Conservation (phyloP, 305 asterid species). For the Solanum hybrid region DNA sequence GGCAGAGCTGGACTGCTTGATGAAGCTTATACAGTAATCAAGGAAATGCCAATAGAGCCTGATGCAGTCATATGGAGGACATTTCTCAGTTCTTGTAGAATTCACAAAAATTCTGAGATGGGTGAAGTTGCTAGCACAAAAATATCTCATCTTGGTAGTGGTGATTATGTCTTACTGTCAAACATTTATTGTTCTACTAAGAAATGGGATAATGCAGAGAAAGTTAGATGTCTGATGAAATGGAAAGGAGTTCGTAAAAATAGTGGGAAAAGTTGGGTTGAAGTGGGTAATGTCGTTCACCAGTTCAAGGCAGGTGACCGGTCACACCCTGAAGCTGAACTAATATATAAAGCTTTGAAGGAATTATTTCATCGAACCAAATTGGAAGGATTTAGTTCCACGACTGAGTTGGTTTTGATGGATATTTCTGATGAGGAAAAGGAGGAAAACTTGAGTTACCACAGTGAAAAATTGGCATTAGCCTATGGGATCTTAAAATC, state of each 20-base stretch:
- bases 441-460: constrained; percentile 60
- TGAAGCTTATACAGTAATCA: constrained; percentile 46
- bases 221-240: constrained; percentile 40
- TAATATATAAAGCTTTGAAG: constrained; percentile 44
- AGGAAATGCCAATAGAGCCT: constrained; percentile 60
- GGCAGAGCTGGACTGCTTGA: constrained; percentile 60
- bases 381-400: constrained; percentile 47
- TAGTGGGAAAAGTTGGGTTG: constrained; percentile 72
- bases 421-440: constrained; percentile 78
- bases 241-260: constrained; percentile 46
- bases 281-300: constrained; percentile 42
- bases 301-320: constrained; percentile 53
- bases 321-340: constrained; percentile 46
- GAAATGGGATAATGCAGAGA: constrained; percentile 61
- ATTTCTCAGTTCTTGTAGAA: constrained; percentile 64
- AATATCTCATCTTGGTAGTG: constrained; percentile 47
- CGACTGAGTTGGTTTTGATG: constrained; percentile 55
- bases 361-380: constrained; percentile 36
- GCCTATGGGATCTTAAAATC: constrained; percentile 57
- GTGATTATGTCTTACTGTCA: constrained; percentile 57
- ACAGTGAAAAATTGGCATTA: constrained; percentile 73
- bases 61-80: constrained; percentile 67
- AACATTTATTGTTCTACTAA: constrained; percentile 53
- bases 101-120: constrained; percentile 43
- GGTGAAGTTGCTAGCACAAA: constrained; percentile 40